phyloP scores from a whole-genome alignment of 352 stramenopile species.

The Globisporangium takayamanum region DNA sequence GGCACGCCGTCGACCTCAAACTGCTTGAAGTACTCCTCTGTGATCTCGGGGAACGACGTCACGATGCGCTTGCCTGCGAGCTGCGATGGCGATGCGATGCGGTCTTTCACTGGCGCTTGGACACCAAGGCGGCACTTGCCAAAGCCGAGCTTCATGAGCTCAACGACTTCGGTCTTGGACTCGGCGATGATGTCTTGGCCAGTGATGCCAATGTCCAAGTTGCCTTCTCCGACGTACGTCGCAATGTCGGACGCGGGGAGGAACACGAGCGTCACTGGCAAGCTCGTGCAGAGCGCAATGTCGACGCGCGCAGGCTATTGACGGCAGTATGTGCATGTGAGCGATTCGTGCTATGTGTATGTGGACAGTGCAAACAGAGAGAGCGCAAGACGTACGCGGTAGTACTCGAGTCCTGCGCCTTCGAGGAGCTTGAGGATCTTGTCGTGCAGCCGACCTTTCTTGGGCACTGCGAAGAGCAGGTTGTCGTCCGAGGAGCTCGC shows the following conservation, averaged over 20 bases:
- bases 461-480: constrained; percentile 93
- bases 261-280: constrained; percentile 97
- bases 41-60: constrained; percentile 94
- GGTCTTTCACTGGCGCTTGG: constrained; percentile 89
- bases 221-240: constrained; percentile 96
- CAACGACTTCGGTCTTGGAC: constrained; percentile 85
- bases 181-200: constrained; percentile 94
- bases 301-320: constrained; percentile 77
- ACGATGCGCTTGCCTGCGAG: constrained; percentile 96
- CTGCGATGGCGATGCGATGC: constrained; percentile 70
- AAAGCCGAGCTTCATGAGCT: constrained; percentile 94
- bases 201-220: constrained; percentile 98
- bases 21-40: constrained; percentile 92
- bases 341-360: not conserved
- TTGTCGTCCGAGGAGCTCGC: constrained; percentile 41
- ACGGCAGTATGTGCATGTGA: not conserved
- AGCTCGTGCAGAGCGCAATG: constrained; percentile 90
- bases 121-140: constrained; percentile 94
- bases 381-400: constrained; percentile 48
- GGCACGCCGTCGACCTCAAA: constrained; percentile 65
- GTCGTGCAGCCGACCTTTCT: constrained; percentile 97
- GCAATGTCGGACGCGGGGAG: constrained; percentile 96
- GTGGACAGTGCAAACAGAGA: not conserved
- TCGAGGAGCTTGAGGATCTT: constrained; percentile 95
- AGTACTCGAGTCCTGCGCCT: constrained; percentile 94